phyloP scores from a whole-genome alignment of 345 rosid species.

The Populus tremula region DNA sequence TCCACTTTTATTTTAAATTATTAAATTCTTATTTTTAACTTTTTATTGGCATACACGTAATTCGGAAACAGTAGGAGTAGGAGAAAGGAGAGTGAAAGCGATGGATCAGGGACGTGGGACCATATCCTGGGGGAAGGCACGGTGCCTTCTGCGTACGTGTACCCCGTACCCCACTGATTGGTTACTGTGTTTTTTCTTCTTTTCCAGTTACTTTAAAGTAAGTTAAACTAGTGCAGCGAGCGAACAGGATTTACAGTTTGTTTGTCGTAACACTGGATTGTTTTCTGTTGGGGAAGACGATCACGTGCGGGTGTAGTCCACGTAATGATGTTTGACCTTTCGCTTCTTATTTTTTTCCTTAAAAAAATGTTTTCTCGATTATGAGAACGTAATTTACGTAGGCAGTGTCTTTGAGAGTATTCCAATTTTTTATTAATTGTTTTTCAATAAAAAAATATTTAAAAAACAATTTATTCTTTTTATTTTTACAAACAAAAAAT shows the following conservation, averaged over 20 bases:
- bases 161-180: constrained; percentile 25
- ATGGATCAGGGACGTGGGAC: constrained; percentile 35
- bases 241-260: constrained; percentile 29
- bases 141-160: constrained; percentile 28
- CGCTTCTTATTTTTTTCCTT: too few relatives aligned
- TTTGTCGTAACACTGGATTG: constrained; percentile 12
- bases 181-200: constrained; percentile 3
- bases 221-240: background rate
- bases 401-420: background rate
- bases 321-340: constrained; percentile 1
- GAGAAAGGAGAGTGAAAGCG: constrained; percentile 15
- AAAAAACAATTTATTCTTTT: too few relatives aligned
- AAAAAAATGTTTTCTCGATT: too few relatives aligned
- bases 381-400: background rate
- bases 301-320: constrained; percentile 26
- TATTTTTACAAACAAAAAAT: too few relatives aligned
- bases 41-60: background rate
- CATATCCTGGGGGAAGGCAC: constrained; percentile 22
- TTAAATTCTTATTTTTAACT: background rate
- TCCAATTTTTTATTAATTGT: too few relatives aligned
- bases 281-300: constrained; percentile 10
- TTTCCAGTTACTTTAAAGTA: background rate
- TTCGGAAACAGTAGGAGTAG: background rate
- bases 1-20: background rate
- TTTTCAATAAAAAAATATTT: too few relatives aligned